Conservation (phyloP, 1,284 basidiomycete genomes). For the Mixia osmundae region DNA sequence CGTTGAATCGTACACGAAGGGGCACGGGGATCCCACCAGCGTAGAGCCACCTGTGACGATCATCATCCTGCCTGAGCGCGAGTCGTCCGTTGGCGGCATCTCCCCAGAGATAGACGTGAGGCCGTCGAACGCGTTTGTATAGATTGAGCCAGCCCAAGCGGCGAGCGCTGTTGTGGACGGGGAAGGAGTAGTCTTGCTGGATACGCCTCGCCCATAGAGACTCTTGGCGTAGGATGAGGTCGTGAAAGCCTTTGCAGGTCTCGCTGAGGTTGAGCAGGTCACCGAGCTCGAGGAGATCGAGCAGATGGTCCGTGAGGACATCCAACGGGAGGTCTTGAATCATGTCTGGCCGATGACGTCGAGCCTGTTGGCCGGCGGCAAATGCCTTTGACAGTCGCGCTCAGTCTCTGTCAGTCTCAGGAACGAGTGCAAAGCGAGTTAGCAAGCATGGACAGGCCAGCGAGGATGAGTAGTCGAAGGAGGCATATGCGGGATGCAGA, state of each 20-base stretch:
- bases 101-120: constrained; percentile 12
- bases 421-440: no score
- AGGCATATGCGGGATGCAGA: no score
- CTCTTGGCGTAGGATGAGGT: constrained; percentile 7
- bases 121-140: constrained; percentile 5
- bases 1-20: constrained; percentile 2
- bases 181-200: constrained; percentile 6
- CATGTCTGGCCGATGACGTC: no score
- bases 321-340: constrained; percentile 2
- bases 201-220: constrained; percentile 7
- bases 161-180: constrained; percentile 2
- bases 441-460: no score
- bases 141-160: background rate
- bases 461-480: no score
- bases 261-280: constrained; percentile 7
- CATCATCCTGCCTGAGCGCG: constrained; percentile 5
- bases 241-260: constrained; percentile 9
- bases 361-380: no score
- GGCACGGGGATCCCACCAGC: no score
- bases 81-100: constrained; percentile 10
- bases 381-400: no score
- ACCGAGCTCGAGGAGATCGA: constrained; percentile 6
- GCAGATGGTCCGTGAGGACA: constrained; percentile 7
- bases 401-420: no score
- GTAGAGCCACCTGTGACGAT: no score